These are phyloP conservation scores for Calendula officinalis DNA, from an alignment of 129 eudicot species.

Conservation along the genomic window DNA sequence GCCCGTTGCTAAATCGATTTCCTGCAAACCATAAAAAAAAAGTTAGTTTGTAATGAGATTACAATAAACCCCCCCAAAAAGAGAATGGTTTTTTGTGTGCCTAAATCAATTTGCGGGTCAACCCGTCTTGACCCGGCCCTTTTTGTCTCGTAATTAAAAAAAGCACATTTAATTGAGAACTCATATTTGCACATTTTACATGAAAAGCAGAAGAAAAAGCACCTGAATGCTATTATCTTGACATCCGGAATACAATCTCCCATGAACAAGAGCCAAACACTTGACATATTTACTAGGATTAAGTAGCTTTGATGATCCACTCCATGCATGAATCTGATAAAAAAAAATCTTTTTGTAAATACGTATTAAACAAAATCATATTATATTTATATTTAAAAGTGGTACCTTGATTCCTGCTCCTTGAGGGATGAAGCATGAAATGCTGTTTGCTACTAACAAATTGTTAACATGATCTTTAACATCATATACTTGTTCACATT, in stretches of 20 bases:
- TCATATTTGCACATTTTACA: no score
- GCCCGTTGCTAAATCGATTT: conserved; percentile 70
- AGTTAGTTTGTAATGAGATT: no score
- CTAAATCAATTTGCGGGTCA: not conserved
- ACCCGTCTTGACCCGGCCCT: not conserved
- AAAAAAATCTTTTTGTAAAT: not conserved
- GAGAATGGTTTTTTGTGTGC: no score
- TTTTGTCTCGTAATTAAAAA: no score
- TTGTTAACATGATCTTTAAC: conserved; percentile 74
- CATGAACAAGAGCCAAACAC: conserved; percentile 68
- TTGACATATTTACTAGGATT: conserved; percentile 59
- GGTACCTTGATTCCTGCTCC: conserved; percentile 75
- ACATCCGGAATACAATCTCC: conserved; percentile 77
- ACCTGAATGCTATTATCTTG: conserved; percentile 87
- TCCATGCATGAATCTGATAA: conserved; percentile 71
- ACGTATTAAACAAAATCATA: no score
- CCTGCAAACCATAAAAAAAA: no score
- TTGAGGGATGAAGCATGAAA: conserved; percentile 78
- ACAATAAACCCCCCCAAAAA: no score
- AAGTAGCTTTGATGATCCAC: conserved; percentile 62
- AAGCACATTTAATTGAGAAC: no score
- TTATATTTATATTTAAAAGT: not conserved
- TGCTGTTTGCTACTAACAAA: conserved; percentile 62
- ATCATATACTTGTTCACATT: conserved; percentile 66
- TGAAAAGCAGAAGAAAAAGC: not conserved